Evolutionary conservation across 768 basidiomycete species (phyloP), one percentile per base, ranked within the genome.

Genomic region (Russula ochroleuca): DNA sequence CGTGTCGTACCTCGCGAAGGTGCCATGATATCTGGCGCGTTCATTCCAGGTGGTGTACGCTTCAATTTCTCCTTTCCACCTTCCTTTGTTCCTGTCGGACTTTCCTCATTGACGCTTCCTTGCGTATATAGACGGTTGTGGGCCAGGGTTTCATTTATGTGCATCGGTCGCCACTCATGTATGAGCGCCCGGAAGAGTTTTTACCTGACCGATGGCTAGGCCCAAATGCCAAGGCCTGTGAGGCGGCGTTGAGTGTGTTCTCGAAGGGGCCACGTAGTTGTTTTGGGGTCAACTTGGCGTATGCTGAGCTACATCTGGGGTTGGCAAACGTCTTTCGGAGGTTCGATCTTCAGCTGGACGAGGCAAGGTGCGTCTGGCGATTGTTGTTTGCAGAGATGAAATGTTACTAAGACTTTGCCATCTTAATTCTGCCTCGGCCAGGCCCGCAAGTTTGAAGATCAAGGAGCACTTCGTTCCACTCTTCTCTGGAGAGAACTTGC

Each of bases 221-320:
- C 19, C 65, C 72, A 5, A 66, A 75, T 41, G 72, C 75, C 9
- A 68, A 70, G 15, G 71, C 75, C 19, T 74, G 80, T 33, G 78
- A 80, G 19, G 73, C 73, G 28, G 76, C 77, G 60, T 71, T 81
- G 10, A 77, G 79, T 7, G 67, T 76, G 17, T 80, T 81, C 65
- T 78, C 77, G 25, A 79, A 76, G 66, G 80, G 79, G 0, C 78
- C 78, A 7, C 68, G 80, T n/a, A 76, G 75, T 52, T 80, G 80
- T 61, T 61, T 80, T 6, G 79, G 78, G 13, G 75, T 79, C 25
- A 80, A 79, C 63, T 72, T 81, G 15, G 80, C 75, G 9, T 79
- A 77, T 75, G 76, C 76, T 51, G 76, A 80, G 68, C 68, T 81
- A 9, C 77, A 78, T 60, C 72, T 79, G 37, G 74, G 74, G 25